Conservation (phyloP, 2,329 filamentous ascomycete species). For the Gliomastix tumulicola region DNA sequence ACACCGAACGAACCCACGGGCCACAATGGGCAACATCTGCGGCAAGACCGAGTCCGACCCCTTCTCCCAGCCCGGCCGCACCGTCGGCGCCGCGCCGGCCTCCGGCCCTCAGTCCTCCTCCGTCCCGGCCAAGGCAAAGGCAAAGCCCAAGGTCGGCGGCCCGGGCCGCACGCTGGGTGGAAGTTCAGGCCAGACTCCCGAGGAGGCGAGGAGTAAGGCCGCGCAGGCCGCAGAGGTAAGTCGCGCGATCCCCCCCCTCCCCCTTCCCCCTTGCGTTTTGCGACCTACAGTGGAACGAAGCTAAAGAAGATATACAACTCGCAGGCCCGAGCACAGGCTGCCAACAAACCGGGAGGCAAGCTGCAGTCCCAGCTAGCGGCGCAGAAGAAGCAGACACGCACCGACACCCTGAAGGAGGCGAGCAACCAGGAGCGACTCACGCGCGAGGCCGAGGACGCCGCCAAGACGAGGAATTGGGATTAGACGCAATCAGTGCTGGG, state of each 20-base stretch:
- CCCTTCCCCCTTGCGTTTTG: conserved; percentile 4
- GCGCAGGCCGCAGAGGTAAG: conserved; percentile 80
- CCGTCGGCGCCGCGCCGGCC: conserved; percentile 46
- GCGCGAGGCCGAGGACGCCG: conserved; percentile 60
- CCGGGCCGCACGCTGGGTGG: conserved; percentile 60
- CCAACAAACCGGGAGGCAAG: conserved; percentile 56
- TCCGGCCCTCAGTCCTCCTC: conserved; percentile 4
- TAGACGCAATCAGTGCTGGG: conserved; percentile 8
- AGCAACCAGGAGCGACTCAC: conserved; percentile 59
- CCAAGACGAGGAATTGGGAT: conserved; percentile 25
- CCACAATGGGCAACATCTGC: conserved; percentile 77
- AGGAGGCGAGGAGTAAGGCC: conserved; percentile 65
- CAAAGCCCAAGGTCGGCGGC: conserved; percentile 42
- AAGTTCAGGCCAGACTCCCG: conserved; percentile 15
- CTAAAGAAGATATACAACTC: no score
- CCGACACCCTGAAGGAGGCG: conserved; percentile 58
- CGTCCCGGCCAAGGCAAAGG: conserved; percentile 33
- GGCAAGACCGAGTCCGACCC: conserved; percentile 62
- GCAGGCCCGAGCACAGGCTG: conserved; percentile 61
- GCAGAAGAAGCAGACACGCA: conserved; percentile 68
- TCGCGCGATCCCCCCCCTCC: conserved; percentile 10
- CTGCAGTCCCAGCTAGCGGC: conserved; percentile 63
- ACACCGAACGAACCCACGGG: background rate
- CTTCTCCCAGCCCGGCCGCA: conserved; percentile 67
- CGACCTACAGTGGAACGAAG: no score